Evolutionary conservation across 140 eudicot species (phyloP).

Genomic region (Senecio squalidus): DNA sequence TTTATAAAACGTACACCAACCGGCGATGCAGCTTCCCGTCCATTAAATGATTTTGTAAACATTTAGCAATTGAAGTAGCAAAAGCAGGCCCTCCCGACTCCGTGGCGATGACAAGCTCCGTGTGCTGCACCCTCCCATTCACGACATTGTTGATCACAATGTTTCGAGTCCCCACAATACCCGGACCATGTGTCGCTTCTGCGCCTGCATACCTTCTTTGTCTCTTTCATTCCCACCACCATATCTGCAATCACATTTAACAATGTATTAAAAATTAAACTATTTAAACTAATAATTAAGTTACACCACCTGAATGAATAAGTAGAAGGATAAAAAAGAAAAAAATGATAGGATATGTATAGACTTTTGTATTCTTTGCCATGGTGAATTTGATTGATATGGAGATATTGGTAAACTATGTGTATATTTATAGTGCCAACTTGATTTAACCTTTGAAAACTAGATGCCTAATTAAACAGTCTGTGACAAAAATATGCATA

Average conservation of each 20-base stretch:
- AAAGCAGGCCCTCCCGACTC: slow-evolving; percentile 30
- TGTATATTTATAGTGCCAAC: slow-evolving; percentile 3
- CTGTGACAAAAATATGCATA: background rate
- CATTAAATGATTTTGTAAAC: background rate
- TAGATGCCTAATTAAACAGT: background rate
- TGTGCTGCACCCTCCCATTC: slow-evolving; percentile 20
- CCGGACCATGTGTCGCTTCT: slow-evolving; percentile 29
- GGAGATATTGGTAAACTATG: background rate
- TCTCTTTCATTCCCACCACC: background rate
- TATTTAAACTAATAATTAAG: no score
- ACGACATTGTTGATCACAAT: slow-evolving; percentile 20
- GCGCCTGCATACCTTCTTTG: background rate
- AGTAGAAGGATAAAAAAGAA: slow-evolving; percentile 6
- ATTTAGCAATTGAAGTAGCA: slow-evolving; percentile 27
- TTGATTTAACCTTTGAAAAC: background rate
- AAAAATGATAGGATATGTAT: background rate
- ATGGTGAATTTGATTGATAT: background rate
- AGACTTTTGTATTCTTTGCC: slow-evolving; percentile 3
- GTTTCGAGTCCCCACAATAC: slow-evolving; percentile 12
- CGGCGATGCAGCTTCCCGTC: background rate
- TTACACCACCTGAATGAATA: slow-evolving; percentile 15
- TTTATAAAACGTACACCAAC: background rate
- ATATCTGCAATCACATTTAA: slow-evolving; percentile 2
- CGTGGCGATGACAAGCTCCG: slow-evolving; percentile 24
- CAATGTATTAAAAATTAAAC: background rate